A percentile compares a stretch with the other conserved stretches of the same genome.
These are phyloP conservation scores for Tinospora cordifolia DNA, from an alignment of 164 flowering plant species.

Conservation along the genomic window DNA sequence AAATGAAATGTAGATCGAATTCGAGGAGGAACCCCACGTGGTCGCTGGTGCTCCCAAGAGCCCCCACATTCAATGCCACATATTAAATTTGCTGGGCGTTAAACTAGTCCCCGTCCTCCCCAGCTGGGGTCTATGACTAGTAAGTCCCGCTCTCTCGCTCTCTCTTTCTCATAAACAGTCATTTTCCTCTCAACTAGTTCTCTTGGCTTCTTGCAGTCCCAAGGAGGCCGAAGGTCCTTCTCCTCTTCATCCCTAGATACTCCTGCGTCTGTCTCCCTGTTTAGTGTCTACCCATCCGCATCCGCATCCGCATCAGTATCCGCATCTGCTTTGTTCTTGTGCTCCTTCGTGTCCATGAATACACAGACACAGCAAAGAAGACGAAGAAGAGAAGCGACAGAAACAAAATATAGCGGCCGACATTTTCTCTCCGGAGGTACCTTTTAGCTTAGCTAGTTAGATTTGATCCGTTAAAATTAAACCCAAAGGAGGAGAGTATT, in stretches of 20 bases:
- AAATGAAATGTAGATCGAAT: not conserved
- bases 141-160: not conserved
- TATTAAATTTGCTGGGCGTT: not conserved
- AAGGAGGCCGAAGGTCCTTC: not conserved
- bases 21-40: not conserved
- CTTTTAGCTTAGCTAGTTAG: too few species aligned
- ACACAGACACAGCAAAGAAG: not conserved
- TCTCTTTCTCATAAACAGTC: not conserved
- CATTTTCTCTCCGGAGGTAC: too few species aligned
- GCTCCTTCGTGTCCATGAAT: too few species aligned
- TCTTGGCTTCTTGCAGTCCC: not conserved
- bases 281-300: too few species aligned
- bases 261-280: not conserved
- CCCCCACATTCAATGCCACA: slow-evolving; percentile 3
- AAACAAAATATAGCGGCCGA: too few species aligned
- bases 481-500: too few species aligned
- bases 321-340: too few species aligned
- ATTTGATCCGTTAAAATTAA: too few species aligned
- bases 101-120: not conserved
- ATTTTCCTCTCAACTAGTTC: too few species aligned
- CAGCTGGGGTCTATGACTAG: not conserved
- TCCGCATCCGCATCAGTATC: too few species aligned
- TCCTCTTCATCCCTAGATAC: not conserved
- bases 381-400: not conserved
- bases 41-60: not conserved